Evolutionary conservation across 257 asterid genomes (phyloP), one percentile per base, ranked within the genome.

Genomic region (Hygrophila difformis): DNA sequence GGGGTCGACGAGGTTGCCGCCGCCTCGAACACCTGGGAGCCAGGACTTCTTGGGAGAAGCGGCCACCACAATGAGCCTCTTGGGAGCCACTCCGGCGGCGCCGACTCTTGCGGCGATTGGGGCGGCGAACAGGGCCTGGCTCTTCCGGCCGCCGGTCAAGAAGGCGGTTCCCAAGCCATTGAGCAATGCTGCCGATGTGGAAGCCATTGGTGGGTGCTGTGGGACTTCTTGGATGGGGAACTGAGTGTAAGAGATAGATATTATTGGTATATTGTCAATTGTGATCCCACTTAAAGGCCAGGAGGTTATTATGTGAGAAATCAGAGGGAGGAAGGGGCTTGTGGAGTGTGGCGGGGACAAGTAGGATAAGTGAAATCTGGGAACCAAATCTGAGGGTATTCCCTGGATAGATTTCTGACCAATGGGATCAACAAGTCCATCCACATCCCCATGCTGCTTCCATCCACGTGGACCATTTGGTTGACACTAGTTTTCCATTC

Each of bases 41-140:
- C 98, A 89, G 1, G 98, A 89, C 51, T 89, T 85, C 88, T 89
- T 89, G 0, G 79, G 44, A 44, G 78, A 71, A 21, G 92, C 96
- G 17, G 91, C 94, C 15, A 26, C 82, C 11, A 76, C 87, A 12
- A 62, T 20, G 47, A 74, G 41, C 67, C 84, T 79, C 75, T 60
- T 82, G 44, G 85, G 59, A 33, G 82, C 19, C 19, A 39, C 57
- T 4, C n/a, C n/a, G 11, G 58, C 56, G 44, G 34, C 55, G 7
- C 73, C 72, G 12, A 34, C 38, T 51, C 70, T 62, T 38, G 85
- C 75, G 8, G 93, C 57, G 12, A 47, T 18, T 0, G 82, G 70
- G 45, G 78, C 64, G 12, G 79, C 59, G 52, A 76, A 37, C 44
- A 80, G 49, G 46, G 79, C 65, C 42, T 74, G 92, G 71, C 65